Evolutionary conservation across 768 basidiomycete species (phyloP), one percentile per base, ranked within the genome.

Genomic region (Arthromyces matolae): DNA sequence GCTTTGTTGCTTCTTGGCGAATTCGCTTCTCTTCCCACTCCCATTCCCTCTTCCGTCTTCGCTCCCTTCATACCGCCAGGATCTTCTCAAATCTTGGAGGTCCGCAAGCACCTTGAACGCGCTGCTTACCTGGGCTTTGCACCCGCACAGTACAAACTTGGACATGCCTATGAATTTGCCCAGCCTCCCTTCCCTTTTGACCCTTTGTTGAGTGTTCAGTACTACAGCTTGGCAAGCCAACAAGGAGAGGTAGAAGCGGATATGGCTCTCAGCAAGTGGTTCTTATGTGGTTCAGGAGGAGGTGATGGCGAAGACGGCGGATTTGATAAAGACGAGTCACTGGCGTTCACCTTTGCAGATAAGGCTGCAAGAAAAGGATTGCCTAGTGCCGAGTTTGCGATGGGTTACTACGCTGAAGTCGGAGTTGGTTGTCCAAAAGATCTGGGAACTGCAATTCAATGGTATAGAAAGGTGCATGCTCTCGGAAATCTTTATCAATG

Each of bases 181-280:
- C 76, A 81, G 9, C 75, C 90, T 0, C 87, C 89, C 0, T 91
- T 86, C 71, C 75, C 83, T 0, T 96, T 92, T 65, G 94, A 97
- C 60, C 83, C 95, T 0, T 72, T 95, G 14, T 71, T 95, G 29
- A 86, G 83, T 45, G 93, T 98, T 18, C 90, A 94, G 62, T 97
- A 91, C 62, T 97, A 97, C 65, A 76, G 73, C 7, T 71, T 88
- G 10, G 91, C 89, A 0, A 85, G 82, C 47, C 86, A 94, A 65
- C 81, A 86, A 50, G 89, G 90, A 27, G 91, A 96, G 64, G 75
- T 79, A 19, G 93, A 97, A 63, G 95, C 95, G 0, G 93, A 98
- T 62, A 94, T 97, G 93, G 94, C 93, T 2, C 76, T 97, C 44
- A 85, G 82, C 65, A 97, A 96, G 67, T 98, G 95, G 94, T 97